Evolutionary conservation across 2,329 filamentous ascomycete genomes (phyloP).

Genomic region (Magnaporthales sp.): DNA sequence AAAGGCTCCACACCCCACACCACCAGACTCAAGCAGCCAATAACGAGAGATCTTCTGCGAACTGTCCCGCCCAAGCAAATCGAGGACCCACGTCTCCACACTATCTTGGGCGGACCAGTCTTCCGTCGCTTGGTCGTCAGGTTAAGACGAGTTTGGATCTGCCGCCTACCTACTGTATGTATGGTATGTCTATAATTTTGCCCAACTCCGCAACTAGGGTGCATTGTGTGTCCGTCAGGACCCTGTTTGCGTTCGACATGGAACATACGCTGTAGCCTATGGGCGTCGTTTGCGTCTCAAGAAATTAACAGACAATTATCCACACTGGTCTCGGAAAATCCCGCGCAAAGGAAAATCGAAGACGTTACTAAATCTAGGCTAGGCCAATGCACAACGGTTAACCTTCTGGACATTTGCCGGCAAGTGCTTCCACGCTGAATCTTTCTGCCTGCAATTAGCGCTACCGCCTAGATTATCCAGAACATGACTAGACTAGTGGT

Average conservation of each 20-base stretch:
- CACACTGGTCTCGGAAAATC: neutral
- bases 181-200: too few species aligned
- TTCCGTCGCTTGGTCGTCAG: neutral
- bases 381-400: neutral
- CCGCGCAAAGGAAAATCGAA: neutral
- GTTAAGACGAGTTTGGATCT: neutral
- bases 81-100: neutral
- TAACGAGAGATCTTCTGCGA: neutral
- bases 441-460: too few species aligned
- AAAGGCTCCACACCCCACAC: neutral
- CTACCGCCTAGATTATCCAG: too few species aligned
- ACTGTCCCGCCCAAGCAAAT: neutral
- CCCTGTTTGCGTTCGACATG: too few species aligned
- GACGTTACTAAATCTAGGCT: neutral
- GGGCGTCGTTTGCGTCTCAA: neutral
- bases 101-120: neutral
- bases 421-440: too few species aligned
- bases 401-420: neutral
- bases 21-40: neutral
- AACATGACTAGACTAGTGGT: neutral
- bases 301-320: neutral
- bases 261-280: neutral
- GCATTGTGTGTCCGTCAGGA: neutral
- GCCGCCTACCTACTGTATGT: too few species aligned
- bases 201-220: neutral